Conservation (phyloP, 352 stramenopile species). For the Phytophthora pisi region DNA sequence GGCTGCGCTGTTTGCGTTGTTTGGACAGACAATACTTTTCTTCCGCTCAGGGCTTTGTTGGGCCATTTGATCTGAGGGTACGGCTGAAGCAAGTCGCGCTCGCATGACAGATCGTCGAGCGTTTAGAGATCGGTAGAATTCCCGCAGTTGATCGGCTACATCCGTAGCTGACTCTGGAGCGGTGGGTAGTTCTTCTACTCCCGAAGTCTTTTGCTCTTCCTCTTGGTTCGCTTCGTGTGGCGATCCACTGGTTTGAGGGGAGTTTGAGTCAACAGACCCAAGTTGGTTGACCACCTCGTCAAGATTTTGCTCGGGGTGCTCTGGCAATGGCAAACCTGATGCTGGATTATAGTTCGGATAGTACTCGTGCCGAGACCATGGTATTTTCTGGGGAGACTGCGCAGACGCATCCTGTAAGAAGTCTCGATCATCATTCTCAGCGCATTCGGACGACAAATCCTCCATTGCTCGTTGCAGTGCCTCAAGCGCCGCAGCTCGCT, state of each 20-base stretch:
- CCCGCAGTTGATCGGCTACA: slow-evolving; percentile 28
- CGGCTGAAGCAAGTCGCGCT: slow-evolving; percentile 24
- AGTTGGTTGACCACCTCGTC: background rate
- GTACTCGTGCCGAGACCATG: slow-evolving; percentile 25
- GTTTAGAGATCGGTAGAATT: slow-evolving; percentile 28
- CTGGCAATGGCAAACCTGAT: background rate
- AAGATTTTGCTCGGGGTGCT: background rate
- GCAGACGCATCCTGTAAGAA: background rate
- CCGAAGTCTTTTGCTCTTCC: background rate
- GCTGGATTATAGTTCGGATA: slow-evolving; percentile 11
- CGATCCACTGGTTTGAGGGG: background rate
- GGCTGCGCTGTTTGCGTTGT: background rate
- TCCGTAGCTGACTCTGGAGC: slow-evolving; percentile 1
- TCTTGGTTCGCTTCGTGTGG: background rate
- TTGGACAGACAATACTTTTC: background rate
- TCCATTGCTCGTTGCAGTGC: slow-evolving; percentile 29
- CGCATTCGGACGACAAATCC: slow-evolving; percentile 18
- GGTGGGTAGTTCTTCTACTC: background rate
- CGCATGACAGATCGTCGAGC: slow-evolving; percentile 27
- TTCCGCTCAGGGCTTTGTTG: slow-evolving; percentile 24
- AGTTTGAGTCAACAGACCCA: background rate
- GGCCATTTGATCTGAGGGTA: slow-evolving; percentile 23
- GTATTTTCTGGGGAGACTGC: background rate
- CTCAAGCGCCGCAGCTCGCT: slow-evolving; percentile 28
- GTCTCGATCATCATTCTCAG: slow-evolving; percentile 9